phyloP scores from a whole-genome alignment of 768 basidiomycete species.

The Tricholoma saponaceum region DNA sequence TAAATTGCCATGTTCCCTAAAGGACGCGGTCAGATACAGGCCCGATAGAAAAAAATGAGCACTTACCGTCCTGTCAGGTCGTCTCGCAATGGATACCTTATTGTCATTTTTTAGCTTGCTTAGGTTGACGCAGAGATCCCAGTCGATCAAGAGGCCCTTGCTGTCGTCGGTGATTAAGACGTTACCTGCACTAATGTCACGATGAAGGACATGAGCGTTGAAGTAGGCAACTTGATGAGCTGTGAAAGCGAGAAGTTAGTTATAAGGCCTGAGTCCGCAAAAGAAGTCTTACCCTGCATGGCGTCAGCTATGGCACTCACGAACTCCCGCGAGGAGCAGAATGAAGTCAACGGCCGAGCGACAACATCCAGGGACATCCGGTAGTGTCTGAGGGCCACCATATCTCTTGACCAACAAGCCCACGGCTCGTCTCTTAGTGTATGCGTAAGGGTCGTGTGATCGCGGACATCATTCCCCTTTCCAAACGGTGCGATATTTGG shows the following conservation, averaged over 20 bases:
- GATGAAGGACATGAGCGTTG: not conserved
- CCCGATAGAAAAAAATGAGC: no score
- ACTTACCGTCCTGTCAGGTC: not conserved
- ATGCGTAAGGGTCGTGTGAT: slow-evolving; percentile 4
- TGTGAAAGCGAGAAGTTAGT: not conserved
- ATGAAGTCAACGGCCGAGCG: not conserved
- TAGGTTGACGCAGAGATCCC: not conserved
- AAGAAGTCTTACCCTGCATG: not conserved
- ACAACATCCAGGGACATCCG: not conserved
- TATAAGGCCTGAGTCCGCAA: no score
- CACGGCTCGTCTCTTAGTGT: not conserved
- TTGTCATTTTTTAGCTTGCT: not conserved
- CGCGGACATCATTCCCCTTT: slow-evolving; percentile 18
- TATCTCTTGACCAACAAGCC: not conserved
- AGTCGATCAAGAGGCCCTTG: slow-evolving; percentile 1
- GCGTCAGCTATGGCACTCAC: not conserved
- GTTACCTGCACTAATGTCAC: slow-evolving; percentile 1
- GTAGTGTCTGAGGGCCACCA: not conserved
- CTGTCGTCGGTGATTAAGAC: not conserved
- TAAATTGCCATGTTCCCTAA: not conserved
- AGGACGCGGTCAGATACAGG: not conserved
- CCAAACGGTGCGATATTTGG: slow-evolving; percentile 18
- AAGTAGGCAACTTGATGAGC: not conserved
- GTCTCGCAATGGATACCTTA: not conserved
- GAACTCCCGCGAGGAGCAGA: not conserved